Conservation (phyloP, 164 flowering plant genomes). For the Umbellularia californica region DNA sequence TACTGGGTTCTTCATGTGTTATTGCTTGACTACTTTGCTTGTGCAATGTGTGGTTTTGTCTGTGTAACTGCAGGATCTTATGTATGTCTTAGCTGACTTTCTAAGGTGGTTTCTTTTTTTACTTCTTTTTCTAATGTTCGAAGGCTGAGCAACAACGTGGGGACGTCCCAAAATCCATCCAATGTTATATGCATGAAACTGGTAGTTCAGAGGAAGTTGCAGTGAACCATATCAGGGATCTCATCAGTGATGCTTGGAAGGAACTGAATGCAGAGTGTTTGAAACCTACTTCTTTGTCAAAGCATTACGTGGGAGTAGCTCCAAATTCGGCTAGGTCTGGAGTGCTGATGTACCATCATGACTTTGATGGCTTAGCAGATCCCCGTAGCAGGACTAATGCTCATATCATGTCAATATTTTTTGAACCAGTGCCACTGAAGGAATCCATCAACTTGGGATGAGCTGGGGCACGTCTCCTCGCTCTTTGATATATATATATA, state of each 20-base stretch:
- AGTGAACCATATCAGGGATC: constrained; percentile 4
- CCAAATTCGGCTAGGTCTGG: neutral
- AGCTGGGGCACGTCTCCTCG: too few species aligned
- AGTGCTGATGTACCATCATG: constrained; percentile 15
- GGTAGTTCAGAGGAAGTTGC: constrained; percentile 21
- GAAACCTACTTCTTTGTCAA: neutral
- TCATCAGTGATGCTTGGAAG: constrained; percentile 22
- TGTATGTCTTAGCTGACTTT: too few species aligned
- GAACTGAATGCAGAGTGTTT: constrained; percentile 3
- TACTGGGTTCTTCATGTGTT: too few species aligned
- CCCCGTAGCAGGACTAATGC: neutral
- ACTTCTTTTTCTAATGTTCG: neutral
- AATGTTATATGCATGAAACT: constrained; percentile 24
- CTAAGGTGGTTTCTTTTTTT: neutral
- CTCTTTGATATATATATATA: too few species aligned
- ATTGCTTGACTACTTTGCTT: too few species aligned
- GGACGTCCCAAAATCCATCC: constrained; percentile 11
- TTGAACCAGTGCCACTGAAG: constrained; percentile 5
- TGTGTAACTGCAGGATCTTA: too few species aligned
- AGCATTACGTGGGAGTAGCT: neutral
- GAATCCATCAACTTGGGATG: too few species aligned
- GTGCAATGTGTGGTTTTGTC: too few species aligned
- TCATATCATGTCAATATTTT: neutral
- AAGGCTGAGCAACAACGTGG: constrained; percentile 22
- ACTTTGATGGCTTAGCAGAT: constrained; percentile 15